A percentile compares a stretch with the other conserved stretches of the same genome.
phyloP scores from a whole-genome alignment of 2,329 filamentous ascomycete genomes.

The Colletotrichum sublineola region DNA sequence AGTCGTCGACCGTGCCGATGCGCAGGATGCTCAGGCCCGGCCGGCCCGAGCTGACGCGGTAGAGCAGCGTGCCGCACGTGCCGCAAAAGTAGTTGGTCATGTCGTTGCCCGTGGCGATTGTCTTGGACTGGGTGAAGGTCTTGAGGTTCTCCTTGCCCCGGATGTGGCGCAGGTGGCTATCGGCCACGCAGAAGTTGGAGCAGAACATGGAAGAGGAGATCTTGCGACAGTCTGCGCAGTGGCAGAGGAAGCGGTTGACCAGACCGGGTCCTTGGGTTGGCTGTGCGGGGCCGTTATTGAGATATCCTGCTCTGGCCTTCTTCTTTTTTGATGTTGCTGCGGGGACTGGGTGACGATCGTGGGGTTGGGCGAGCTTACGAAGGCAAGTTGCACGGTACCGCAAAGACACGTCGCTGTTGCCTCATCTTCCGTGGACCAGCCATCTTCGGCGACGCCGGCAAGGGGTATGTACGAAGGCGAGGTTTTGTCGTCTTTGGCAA shows the following conservation, averaged over 20 bases:
- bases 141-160: conserved; percentile 67
- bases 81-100: conserved; percentile 75
- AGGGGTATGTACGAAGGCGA: conserved; percentile 51
- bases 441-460: conserved; percentile 52
- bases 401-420: conserved; percentile 72
- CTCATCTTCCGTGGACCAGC: conserved; percentile 59
- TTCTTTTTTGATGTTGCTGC: rapidly evolving
- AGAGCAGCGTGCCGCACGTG: conserved; percentile 73
- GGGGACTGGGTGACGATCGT: too few species aligned
- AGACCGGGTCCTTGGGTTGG: conserved; percentile 61
- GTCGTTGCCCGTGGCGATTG: conserved; percentile 58
- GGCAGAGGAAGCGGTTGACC: conserved; percentile 66
- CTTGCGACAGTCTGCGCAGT: conserved; percentile 73
- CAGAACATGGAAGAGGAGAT: conserved; percentile 74
- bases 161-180: conserved; percentile 60
- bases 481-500: conserved; percentile 14
- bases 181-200: conserved; percentile 66
- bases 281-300: conserved; percentile 46
- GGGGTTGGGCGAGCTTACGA: conserved; percentile 55
- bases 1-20: conserved; percentile 74
- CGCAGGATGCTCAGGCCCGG: conserved; percentile 64
- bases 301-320: background rate
- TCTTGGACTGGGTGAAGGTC: conserved; percentile 59
- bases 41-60: conserved; percentile 60
- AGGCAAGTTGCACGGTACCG: conserved; percentile 66